These are phyloP conservation scores for Ulmus americana DNA, from an alignment of 331 rosid species.

Conservation along the genomic window DNA sequence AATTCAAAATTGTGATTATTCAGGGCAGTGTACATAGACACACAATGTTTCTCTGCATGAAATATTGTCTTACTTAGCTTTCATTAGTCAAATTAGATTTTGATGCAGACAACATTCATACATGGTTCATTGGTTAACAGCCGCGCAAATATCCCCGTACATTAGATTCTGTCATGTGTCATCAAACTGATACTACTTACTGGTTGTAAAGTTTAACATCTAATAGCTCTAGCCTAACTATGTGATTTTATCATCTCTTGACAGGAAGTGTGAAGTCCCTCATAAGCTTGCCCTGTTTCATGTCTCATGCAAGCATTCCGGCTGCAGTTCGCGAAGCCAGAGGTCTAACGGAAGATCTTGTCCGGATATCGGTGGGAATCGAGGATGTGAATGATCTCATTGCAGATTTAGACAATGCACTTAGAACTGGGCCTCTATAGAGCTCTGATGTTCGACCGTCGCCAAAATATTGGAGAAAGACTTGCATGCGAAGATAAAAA, in stretches of 20 bases:
- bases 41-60: too few species aligned
- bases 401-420: constrained; percentile 62
- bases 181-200: too few species aligned
- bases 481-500: background rate
- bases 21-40: too few species aligned
- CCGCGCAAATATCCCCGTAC: too few species aligned
- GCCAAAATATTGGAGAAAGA: background rate
- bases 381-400: constrained; percentile 83
- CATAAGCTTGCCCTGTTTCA: constrained; percentile 79
- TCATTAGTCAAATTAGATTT: too few species aligned
- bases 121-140: too few species aligned
- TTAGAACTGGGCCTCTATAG: constrained; percentile 55
- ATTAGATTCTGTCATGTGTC: too few species aligned
- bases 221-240: background rate
- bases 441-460: background rate
- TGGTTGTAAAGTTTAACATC: too few species aligned
- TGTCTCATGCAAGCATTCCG: constrained; percentile 94
- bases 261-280: constrained; percentile 84
- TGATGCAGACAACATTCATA: too few species aligned
- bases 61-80: too few species aligned
- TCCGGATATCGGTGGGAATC: constrained; percentile 86
- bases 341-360: constrained; percentile 88
- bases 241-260: constrained; percentile 6
- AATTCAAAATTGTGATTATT: too few species aligned
- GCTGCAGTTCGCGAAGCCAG: constrained; percentile 70